Evolutionary conservation across 2,329 filamentous ascomycete genomes (phyloP).

Genomic region (Phaeosphaeriaceae sp.): DNA sequence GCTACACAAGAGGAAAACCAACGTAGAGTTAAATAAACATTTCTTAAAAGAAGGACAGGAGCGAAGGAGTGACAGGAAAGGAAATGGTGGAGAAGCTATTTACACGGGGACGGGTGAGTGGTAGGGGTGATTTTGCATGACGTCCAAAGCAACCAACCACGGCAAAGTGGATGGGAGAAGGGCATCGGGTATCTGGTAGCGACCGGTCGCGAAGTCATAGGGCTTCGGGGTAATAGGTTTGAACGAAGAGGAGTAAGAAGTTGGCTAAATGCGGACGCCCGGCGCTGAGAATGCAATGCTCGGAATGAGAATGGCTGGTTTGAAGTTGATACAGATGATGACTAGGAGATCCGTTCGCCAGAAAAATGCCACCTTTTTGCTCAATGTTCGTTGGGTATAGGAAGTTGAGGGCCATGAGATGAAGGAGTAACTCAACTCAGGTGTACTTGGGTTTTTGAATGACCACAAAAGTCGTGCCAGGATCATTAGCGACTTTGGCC

Average conservation of each 20-base stretch:
- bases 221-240: constrained; percentile 16
- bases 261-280: constrained; percentile 27
- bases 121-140: not conserved
- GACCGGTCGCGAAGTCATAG: constrained; percentile 38
- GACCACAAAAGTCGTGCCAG: constrained; percentile 5
- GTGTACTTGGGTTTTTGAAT: constrained; percentile 3
- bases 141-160: not conserved
- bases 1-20: constrained; percentile 2
- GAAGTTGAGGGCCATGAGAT: not conserved
- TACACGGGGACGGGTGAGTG: constrained; percentile 1
- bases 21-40: constrained; percentile 1
- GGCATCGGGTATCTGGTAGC: constrained; percentile 46
- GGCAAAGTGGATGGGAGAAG: not conserved
- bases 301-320: constrained; percentile 23
- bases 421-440: not conserved
- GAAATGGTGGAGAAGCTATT: constrained; percentile 5
- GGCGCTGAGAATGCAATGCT: constrained; percentile 40
- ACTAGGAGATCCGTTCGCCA: constrained; percentile 25
- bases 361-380: constrained; percentile 27
- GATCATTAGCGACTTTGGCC: constrained; percentile 51
- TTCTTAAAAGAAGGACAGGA: constrained; percentile 4
- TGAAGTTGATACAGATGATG: constrained; percentile 17
- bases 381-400: constrained; percentile 8
- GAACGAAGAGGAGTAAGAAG: constrained; percentile 15
- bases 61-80: constrained; percentile 9